These are phyloP conservation scores for Teratosphaeria pseudoeucalypti DNA, from an alignment of 2,329 filamentous ascomycete species.

Conservation along the genomic window DNA sequence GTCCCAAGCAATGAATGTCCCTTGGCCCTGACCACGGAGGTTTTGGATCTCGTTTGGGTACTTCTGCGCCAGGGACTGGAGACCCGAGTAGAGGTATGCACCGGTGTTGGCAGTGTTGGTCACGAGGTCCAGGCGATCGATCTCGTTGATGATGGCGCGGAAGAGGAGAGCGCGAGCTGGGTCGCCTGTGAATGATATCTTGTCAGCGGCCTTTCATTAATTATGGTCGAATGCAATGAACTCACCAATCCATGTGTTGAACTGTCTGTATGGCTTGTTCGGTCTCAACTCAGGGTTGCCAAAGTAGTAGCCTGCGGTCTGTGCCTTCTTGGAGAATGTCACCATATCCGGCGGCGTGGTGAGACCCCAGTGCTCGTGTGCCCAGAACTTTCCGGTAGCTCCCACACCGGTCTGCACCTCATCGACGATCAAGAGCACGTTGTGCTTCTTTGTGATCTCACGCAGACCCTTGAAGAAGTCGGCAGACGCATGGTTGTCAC, in stretches of 20 bases:
- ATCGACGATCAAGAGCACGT: constrained; percentile 79
- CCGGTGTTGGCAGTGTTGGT: constrained; percentile 67
- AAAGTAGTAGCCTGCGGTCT: constrained; percentile 88
- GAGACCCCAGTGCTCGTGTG: constrained; percentile 89
- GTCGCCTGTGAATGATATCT: constrained; percentile 47
- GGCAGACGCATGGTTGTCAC: constrained; percentile 85
- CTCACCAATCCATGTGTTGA: constrained; percentile 81
- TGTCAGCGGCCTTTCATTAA: constrained; percentile 1
- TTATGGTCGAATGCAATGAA: neutral
- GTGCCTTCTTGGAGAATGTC: constrained; percentile 91
- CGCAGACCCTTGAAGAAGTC: constrained; percentile 79
- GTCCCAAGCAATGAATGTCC: constrained; percentile 91
- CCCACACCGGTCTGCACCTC: constrained; percentile 91
- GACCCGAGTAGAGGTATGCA: constrained; percentile 62
- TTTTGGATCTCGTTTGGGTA: constrained; percentile 73
- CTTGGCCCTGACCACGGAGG: constrained; percentile 75
- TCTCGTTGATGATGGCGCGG: constrained; percentile 74
- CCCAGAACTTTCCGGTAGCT: constrained; percentile 91
- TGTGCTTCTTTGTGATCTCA: constrained; percentile 64
- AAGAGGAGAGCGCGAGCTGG: constrained; percentile 76
- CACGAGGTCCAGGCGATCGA: constrained; percentile 67
- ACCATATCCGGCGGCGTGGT: constrained; percentile 77
- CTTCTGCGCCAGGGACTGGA: constrained; percentile 56
- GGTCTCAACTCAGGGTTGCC: constrained; percentile 68
- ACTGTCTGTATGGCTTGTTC: constrained; percentile 90